Evolutionary conservation across 345 rosid genomes (phyloP).

Genomic region (Noccaea bulbosa): DNA sequence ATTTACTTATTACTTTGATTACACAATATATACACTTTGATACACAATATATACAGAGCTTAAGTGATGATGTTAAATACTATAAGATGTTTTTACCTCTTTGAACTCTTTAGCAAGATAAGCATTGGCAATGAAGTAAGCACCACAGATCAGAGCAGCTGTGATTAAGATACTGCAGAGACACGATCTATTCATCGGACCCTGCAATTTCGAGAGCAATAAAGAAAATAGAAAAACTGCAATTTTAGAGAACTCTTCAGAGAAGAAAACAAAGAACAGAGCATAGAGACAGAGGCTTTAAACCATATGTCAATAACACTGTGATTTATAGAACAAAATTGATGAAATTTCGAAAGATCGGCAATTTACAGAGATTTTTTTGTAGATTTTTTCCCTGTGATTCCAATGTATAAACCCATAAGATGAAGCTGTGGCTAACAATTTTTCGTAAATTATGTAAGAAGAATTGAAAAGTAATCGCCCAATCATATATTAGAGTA

Average conservation of each 20-base stretch:
- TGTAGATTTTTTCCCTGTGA: neutral
- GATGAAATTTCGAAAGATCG: conserved; percentile 4
- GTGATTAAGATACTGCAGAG: conserved; percentile 55
- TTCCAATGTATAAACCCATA: neutral
- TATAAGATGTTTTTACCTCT: conserved; percentile 52
- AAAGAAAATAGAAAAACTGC: neutral
- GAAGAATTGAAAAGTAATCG: conserved; percentile 22
- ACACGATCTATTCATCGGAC: conserved; percentile 59
- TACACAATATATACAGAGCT: conserved; percentile 5
- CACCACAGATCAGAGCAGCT: conserved; percentile 57
- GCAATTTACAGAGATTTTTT: neutral
- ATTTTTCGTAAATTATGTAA: neutral
- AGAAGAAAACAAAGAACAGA: conserved; percentile 18
- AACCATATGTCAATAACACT: conserved; percentile 5
- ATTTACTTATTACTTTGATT: neutral
- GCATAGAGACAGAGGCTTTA: neutral
- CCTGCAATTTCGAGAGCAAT: conserved; percentile 34
- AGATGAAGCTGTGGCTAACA: neutral
- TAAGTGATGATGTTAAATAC: neutral
- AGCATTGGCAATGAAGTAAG: conserved; percentile 62
- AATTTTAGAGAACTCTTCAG: neutral
- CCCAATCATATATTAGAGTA: neutral
- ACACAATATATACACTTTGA: neutral
- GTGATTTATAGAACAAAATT: too few relatives aligned
- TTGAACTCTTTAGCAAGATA: conserved; percentile 53